Evolutionary conservation across 2,329 filamentous ascomycete genomes (phyloP).

Genomic region (Apiospora rasikravindrae): DNA sequence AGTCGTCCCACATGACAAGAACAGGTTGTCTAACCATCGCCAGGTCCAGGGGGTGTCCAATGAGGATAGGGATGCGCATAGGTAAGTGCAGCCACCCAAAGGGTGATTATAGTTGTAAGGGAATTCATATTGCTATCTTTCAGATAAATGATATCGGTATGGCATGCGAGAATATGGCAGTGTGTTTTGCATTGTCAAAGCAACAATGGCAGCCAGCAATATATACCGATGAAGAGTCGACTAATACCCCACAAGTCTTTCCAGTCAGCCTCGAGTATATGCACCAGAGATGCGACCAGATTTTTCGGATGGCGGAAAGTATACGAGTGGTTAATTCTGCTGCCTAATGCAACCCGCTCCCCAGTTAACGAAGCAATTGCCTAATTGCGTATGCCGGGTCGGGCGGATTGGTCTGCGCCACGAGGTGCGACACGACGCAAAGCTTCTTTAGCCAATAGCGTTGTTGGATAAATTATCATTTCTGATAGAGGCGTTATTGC

Average conservation of each 20-base stretch:
- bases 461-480: not conserved
- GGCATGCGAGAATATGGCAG: not conserved
- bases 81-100: not conserved
- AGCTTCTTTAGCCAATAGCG: not conserved
- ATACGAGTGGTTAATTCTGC: not conserved
- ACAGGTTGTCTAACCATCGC: not conserved
- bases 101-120: not conserved
- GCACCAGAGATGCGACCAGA: not conserved
- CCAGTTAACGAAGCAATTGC: not conserved
- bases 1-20: not conserved
- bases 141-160: not conserved
- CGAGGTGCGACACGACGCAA: not conserved
- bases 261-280: not conserved
- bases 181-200: not conserved
- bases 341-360: not conserved
- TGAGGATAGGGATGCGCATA: conserved; percentile 13
- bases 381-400: not conserved
- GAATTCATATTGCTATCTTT: not conserved
- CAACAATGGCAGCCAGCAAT: too few species aligned
- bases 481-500: not conserved
- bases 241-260: not conserved
- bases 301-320: not conserved
- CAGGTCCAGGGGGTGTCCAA: conserved; percentile 8
- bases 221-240: not conserved
- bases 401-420: not conserved